A percentile compares a stretch with the other conserved stretches of the same genome.
These are phyloP conservation scores for Magnusiomyces paraingens DNA, from an alignment of 1,139 yeast species.

Conservation along the genomic window DNA sequence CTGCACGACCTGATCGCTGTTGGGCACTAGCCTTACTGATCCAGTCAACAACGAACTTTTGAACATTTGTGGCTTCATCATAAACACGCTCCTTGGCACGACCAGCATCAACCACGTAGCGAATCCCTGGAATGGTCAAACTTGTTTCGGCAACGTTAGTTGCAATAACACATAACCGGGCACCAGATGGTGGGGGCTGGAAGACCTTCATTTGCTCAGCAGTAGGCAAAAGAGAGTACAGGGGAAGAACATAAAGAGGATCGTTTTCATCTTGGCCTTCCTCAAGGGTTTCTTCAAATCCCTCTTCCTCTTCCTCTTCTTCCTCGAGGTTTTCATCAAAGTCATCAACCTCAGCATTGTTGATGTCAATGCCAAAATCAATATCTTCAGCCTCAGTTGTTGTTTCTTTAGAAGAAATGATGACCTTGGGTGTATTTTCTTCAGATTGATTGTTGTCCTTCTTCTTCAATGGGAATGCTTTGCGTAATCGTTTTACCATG, in stretches of 20 bases:
- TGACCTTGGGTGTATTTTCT: constrained; percentile 32
- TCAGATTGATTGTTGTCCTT: constrained; percentile 12
- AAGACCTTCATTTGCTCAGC: constrained; percentile 93
- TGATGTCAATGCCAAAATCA: constrained; percentile 54
- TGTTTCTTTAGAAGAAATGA: constrained; percentile 52
- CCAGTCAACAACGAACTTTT: constrained; percentile 90
- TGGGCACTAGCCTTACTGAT: constrained; percentile 92
- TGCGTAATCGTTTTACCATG: constrained; percentile 61
- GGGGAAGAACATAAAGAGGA: constrained; percentile 84
- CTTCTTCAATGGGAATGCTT: constrained; percentile 59
- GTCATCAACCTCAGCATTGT: constrained; percentile 38
- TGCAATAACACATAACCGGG: constrained; percentile 86
- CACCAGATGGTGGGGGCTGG: constrained; percentile 74
- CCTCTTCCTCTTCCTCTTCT: constrained; percentile 71
- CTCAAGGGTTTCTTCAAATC: constrained; percentile 77
- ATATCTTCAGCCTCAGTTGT: constrained; percentile 83
- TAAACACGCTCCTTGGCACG: constrained; percentile 82
- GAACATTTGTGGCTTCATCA: constrained; percentile 83
- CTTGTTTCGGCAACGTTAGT: constrained; percentile 98
- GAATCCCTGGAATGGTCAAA: constrained; percentile 89
- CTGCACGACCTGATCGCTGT: constrained; percentile 97
- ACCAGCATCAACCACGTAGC: constrained; percentile 95
- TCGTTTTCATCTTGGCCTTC: constrained; percentile 70
- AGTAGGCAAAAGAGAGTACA: constrained; percentile 87
- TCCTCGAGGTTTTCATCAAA: constrained; percentile 40